phyloP scores from a whole-genome alignment of 2,329 filamentous ascomycete species.

The Sporothrix globosa region DNA sequence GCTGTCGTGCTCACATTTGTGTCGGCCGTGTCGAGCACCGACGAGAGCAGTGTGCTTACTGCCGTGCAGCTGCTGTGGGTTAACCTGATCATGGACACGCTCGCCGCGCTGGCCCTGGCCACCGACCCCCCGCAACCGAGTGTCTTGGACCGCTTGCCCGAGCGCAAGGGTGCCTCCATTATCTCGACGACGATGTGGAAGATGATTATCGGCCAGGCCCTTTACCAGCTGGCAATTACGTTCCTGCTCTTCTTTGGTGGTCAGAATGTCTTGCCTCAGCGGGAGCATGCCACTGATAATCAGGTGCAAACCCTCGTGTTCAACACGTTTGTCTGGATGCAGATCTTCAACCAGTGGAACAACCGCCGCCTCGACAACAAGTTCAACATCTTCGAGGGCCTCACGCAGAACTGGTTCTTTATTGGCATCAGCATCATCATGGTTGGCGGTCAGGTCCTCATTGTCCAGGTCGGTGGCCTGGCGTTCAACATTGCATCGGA shows the following conservation, averaged over 20 bases:
- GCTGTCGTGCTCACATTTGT: constrained; percentile 87
- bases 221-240: constrained; percentile 82
- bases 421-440: constrained; percentile 82
- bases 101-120: constrained; percentile 83
- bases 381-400: constrained; percentile 93
- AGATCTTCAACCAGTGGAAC: constrained; percentile 98
- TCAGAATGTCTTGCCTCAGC: constrained; percentile 43
- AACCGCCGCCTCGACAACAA: constrained; percentile 92
- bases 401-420: constrained; percentile 86
- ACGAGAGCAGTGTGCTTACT: constrained; percentile 75
- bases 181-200: constrained; percentile 98
- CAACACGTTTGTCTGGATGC: constrained; percentile 99
- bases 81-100: constrained; percentile 96
- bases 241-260: constrained; percentile 73
- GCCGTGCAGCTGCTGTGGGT: constrained; percentile 95
- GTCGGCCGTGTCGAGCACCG: constrained; percentile 72
- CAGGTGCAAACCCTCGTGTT: constrained; percentile 83
- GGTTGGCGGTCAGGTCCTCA: constrained; percentile 85
- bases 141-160: constrained; percentile 75
- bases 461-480: constrained; percentile 80
- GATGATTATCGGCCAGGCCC: constrained; percentile 92
- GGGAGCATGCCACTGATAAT: constrained; percentile 47
- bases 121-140: constrained; percentile 86
- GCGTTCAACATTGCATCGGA: constrained; percentile 73
- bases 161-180: constrained; percentile 59